Conservation (phyloP, 139 green algal genomes). For the Chlorella sp. region DNA sequence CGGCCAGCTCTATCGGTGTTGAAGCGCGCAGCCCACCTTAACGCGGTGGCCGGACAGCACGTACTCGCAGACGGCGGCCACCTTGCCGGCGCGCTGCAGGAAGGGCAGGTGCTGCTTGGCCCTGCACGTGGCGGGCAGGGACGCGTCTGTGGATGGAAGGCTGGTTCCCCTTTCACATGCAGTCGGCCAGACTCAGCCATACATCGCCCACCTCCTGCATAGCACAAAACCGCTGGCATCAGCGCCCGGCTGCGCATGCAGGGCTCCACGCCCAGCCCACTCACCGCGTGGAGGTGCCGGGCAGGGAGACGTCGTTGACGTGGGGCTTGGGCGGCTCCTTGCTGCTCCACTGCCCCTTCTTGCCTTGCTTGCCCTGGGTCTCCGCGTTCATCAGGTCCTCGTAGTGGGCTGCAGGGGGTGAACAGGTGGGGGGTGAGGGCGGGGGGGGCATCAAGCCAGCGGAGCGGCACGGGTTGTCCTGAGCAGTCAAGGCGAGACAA, state of each 20-base stretch:
- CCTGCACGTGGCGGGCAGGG: background rate
- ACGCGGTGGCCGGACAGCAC: slow-evolving; percentile 85
- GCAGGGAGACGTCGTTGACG: slow-evolving; percentile 89
- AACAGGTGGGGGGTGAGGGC: background rate
- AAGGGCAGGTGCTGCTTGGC: slow-evolving; percentile 95
- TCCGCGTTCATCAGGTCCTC: slow-evolving; percentile 90
- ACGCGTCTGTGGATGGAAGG: no score
- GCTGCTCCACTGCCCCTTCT: slow-evolving; percentile 82
- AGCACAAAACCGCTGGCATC: no score
- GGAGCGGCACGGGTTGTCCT: background rate
- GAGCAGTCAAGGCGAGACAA: background rate
- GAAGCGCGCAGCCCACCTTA: slow-evolving; percentile 53
- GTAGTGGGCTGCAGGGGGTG: slow-evolving; percentile 75
- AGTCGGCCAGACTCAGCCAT: no score
- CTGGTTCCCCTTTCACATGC: no score
- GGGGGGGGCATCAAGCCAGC: background rate
- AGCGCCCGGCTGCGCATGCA: no score
- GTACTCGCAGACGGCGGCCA: slow-evolving; percentile 82
- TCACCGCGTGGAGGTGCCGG: slow-evolving; percentile 53
- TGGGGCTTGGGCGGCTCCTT: slow-evolving; percentile 78
- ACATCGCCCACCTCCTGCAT: no score
- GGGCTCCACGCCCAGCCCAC: no score
- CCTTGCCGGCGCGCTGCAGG: slow-evolving; percentile 83
- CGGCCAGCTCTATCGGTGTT: no score
- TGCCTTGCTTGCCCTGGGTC: slow-evolving; percentile 74